These are phyloP conservation scores for Cyclostephanos invisitatus DNA, from an alignment of 108 stramenopile species.

Conservation along the genomic window DNA sequence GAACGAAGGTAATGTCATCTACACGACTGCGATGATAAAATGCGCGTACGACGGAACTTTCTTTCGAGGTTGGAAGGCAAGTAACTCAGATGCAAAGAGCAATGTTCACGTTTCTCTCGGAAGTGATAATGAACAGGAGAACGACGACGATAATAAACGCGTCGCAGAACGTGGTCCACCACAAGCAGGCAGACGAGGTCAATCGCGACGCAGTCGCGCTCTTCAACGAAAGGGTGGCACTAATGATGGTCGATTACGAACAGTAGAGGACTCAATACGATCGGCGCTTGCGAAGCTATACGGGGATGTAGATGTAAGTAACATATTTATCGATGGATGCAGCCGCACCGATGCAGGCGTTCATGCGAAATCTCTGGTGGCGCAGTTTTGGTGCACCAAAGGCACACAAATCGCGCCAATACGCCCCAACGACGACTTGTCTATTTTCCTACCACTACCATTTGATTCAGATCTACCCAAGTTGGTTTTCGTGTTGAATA, in stretches of 20 bases:
- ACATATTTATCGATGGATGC: slow-evolving; percentile 74
- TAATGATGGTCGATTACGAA: slow-evolving; percentile 24
- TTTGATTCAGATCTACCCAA: slow-evolving; percentile 58
- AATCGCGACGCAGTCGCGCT: slow-evolving; percentile 43
- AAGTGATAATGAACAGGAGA: slow-evolving; percentile 11
- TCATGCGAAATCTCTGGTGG: slow-evolving; percentile 70
- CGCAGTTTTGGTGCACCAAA: slow-evolving; percentile 64
- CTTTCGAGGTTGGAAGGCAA: slow-evolving; percentile 80
- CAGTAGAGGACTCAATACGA: slow-evolving; percentile 51
- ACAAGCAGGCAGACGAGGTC: slow-evolving; percentile 17
- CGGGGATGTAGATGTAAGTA: slow-evolving; percentile 66
- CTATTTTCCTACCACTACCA: slow-evolving; percentile 65
- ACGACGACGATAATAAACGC: slow-evolving; percentile 8
- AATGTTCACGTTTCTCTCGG: background rate
- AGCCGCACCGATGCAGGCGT: slow-evolving; percentile 86
- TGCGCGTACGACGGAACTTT: slow-evolving; percentile 74
- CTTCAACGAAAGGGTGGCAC: slow-evolving; percentile 51
- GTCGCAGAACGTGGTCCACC: background rate
- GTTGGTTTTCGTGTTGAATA: slow-evolving; percentile 71
- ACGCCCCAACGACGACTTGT: slow-evolving; percentile 54
- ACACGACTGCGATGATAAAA: slow-evolving; percentile 64
- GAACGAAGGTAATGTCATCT: slow-evolving; percentile 1
- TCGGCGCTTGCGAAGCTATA: slow-evolving; percentile 71
- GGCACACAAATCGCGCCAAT: slow-evolving; percentile 6
- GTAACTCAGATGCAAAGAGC: slow-evolving; percentile 19